Evolutionary conservation across 495 filamentous ascomycete genomes (phyloP).

Genomic region (Neurospora sp.): DNA sequence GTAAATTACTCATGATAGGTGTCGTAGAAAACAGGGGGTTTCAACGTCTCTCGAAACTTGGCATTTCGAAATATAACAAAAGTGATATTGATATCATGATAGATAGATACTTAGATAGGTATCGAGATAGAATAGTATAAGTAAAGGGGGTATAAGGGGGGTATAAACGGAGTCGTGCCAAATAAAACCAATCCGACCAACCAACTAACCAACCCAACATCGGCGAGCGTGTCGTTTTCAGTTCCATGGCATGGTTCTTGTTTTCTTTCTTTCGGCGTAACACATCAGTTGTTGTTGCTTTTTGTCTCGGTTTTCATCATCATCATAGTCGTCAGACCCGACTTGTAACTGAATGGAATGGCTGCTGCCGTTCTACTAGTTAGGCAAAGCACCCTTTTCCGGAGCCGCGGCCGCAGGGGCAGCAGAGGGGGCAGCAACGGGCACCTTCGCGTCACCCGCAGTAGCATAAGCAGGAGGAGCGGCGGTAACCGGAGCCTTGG

Average conservation of each 20-base stretch:
- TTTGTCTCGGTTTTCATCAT: constrained; percentile 2
- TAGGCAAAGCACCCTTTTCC: constrained; percentile 26
- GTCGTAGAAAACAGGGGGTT: neutral
- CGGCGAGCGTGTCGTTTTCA: neutral
- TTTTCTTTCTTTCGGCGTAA: neutral
- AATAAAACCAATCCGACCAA: neutral
- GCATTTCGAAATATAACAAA: neutral
- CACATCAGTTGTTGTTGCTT: neutral
- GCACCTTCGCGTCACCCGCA: neutral
- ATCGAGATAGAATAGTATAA: neutral
- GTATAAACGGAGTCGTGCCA: neutral
- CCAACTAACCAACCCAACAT: neutral
- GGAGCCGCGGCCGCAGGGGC: constrained; percentile 19
- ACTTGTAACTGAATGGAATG: neutral
- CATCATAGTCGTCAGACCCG: constrained; percentile 10
- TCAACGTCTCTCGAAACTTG: neutral
- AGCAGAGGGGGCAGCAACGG: constrained; percentile 5
- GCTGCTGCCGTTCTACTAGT: constrained; percentile 26
- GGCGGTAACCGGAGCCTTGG: neutral
- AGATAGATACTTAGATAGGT: neutral
- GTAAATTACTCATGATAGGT: neutral
- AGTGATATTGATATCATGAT: neutral
- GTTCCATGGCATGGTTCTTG: neutral
- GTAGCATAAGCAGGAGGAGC: neutral
- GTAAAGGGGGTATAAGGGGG: neutral